Evolutionary conservation across 768 basidiomycete genomes (phyloP), one percentile per base, ranked within the genome.

Genomic region (Collybiopsis confluens): DNA sequence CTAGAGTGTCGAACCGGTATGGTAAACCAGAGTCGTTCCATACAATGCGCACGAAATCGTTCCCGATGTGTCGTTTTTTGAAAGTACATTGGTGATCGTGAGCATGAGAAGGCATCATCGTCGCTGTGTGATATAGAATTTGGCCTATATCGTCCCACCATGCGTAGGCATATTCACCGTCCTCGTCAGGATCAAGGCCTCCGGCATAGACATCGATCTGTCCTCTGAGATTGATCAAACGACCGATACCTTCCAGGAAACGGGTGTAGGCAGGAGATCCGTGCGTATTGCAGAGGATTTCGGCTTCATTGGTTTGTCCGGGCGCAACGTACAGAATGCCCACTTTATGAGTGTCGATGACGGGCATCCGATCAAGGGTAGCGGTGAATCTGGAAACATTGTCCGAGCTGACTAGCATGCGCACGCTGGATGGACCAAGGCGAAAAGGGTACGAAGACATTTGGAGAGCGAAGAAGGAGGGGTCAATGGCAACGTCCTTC

Each of bases 111-210:
- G 97, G 97, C 96, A 98, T 98, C 76, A 99, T 86, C 2, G 97
- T 98, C 8, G 96, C 90, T 2, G 93, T 88, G 68, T 98, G 97
- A 66, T 90, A 99, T 51, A 98, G 78, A 56, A 97, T 83, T 65
- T 98, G 95, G 3, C 89, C 85, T 46, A 98, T 94, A 63, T 98
- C 94, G 67, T 98, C 94, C 92, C 95, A 97, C 95, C 96, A 99
- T 0, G 95, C 93, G 65, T 98, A 98, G 0, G 96, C 92, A 64
- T 95, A 97, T 68, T 94, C 90, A 13, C 97, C 97, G 63, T 99
- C 94, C 62, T 89, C 83, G 56, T 93, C 90, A 7, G 92, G 84
- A 63, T 93, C 88, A 23, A 98, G 77, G 3, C 93, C 92, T 7
- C 95, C 97, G 2, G 90, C 89, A 66, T 95, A 97, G 62, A 98